Conservation (phyloP, 2,329 filamentous ascomycete species). For the Kalmusia sp. region DNA sequence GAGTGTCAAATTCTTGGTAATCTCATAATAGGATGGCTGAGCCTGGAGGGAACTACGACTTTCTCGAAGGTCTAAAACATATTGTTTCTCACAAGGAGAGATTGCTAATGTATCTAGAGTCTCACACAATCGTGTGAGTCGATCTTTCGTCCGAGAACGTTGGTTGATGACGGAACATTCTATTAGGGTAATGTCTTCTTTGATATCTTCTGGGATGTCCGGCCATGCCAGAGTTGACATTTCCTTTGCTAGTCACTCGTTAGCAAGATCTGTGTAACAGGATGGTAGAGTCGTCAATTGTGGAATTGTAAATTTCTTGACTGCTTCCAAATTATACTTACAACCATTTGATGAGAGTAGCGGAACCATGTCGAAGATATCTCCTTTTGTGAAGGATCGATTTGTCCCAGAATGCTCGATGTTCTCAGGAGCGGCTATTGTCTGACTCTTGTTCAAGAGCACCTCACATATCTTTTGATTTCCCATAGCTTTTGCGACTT, state of each 20-base stretch:
- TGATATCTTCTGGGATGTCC: background rate
- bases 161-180: no score
- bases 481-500: constrained; percentile 16
- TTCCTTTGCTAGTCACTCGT: background rate
- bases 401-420: background rate
- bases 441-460: no score
- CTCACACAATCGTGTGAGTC: background rate
- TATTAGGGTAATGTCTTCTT: background rate
- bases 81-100: constrained; percentile 23
- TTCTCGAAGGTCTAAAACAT: constrained; percentile 22
- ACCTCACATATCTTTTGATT: background rate
- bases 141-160: background rate
- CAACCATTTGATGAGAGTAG: background rate
- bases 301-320: background rate
- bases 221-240: background rate
- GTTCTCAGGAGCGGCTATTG: background rate
- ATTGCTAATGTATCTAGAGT: background rate
- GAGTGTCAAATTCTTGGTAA: no score
- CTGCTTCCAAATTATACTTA: no score
- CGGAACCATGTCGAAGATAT: background rate
- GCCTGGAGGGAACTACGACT: constrained; percentile 30
- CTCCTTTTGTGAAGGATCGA: background rate
- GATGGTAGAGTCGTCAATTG: background rate
- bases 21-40: no score
- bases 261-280: no score